A percentile compares a stretch with the other conserved stretches of the same genome.
phyloP scores from a whole-genome alignment of 345 rosid genomes.

The Trapa bicornis region DNA sequence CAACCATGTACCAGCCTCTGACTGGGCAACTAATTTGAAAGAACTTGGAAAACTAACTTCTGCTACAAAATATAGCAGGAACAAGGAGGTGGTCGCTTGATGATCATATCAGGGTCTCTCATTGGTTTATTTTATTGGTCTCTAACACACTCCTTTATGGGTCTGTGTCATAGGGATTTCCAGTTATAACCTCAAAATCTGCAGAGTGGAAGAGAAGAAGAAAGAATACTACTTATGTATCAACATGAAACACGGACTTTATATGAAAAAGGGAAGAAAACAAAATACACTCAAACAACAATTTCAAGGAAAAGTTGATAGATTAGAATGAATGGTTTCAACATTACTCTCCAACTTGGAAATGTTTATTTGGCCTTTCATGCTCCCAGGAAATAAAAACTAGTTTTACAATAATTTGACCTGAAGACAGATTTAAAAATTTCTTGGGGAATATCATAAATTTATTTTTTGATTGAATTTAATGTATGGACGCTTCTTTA shows the following conservation, averaged over 20 bases:
- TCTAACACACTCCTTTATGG: conserved; percentile 1
- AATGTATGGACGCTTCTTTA: background rate
- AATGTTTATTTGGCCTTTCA: background rate
- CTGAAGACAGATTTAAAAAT: background rate
- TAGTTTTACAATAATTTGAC: background rate
- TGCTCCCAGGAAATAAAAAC: background rate
- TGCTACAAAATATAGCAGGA: conserved; percentile 23
- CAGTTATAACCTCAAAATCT: conserved; percentile 10
- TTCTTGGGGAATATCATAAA: background rate
- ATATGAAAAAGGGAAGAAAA: background rate
- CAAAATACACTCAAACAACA: conserved; percentile 45
- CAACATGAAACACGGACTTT: background rate
- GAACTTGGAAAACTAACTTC: conserved; percentile 5
- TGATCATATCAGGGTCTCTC: conserved; percentile 51
- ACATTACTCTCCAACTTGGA: too few species aligned
- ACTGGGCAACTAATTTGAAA: background rate
- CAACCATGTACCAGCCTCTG: conserved; percentile 9
- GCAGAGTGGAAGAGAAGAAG: conserved; percentile 2
- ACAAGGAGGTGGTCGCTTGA: conserved; percentile 10
- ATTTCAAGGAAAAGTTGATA: conserved; percentile 8
- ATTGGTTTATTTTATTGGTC: conserved; percentile 18
- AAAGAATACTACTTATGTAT: conserved; percentile 8
- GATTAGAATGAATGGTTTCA: background rate
- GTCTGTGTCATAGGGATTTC: background rate
- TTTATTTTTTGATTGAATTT: background rate